Percentiles rank a stretch among this genome's conserved stretches.
Evolutionary conservation across 495 filamentous ascomycete species (phyloP).

Genomic region (Penicillium cataractarum): DNA sequence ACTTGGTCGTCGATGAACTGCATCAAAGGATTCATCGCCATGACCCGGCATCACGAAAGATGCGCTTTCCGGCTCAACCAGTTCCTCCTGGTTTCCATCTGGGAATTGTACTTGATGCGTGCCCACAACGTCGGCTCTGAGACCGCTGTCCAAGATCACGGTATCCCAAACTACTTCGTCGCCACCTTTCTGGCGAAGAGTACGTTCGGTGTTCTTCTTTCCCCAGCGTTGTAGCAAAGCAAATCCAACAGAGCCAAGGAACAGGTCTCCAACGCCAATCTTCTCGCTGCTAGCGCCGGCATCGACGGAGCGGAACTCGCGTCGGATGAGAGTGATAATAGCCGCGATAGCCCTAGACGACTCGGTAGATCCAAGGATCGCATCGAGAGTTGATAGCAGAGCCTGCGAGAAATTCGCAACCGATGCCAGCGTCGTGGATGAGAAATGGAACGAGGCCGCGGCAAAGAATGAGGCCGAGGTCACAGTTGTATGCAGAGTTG

Average conservation of each 20-base stretch:
- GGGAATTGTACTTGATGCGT: constrained; percentile 38
- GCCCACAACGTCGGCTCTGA: constrained; percentile 60
- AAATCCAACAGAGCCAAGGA: constrained; percentile 69
- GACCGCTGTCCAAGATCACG: constrained; percentile 69
- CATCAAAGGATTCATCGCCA: constrained; percentile 48
- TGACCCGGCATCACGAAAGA: constrained; percentile 46
- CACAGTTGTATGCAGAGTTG: constrained; percentile 63
- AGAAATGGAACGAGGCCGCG: constrained; percentile 72
- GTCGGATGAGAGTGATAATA: constrained; percentile 72
- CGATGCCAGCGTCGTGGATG: constrained; percentile 63
- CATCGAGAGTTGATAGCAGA: constrained; percentile 68
- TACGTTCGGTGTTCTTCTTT: constrained; percentile 59
- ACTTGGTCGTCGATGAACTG: constrained; percentile 47
- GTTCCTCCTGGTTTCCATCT: constrained; percentile 21
- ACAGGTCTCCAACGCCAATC: constrained; percentile 66
- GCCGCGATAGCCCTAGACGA: constrained; percentile 79
- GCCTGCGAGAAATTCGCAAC: constrained; percentile 66
- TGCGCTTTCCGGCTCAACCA: constrained; percentile 27
- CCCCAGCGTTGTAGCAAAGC: constrained; percentile 74
- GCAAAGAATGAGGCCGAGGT: constrained; percentile 67
- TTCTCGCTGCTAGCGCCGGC: constrained; percentile 60
- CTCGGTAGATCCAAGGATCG: constrained; percentile 77
- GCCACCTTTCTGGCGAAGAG: constrained; percentile 52
- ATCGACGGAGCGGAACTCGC: constrained; percentile 70
- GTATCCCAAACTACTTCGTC: constrained; percentile 79